Conservation (phyloP, 225 moss, liverwort and hornwort species). For the Rhytidiadelphus loreus region DNA sequence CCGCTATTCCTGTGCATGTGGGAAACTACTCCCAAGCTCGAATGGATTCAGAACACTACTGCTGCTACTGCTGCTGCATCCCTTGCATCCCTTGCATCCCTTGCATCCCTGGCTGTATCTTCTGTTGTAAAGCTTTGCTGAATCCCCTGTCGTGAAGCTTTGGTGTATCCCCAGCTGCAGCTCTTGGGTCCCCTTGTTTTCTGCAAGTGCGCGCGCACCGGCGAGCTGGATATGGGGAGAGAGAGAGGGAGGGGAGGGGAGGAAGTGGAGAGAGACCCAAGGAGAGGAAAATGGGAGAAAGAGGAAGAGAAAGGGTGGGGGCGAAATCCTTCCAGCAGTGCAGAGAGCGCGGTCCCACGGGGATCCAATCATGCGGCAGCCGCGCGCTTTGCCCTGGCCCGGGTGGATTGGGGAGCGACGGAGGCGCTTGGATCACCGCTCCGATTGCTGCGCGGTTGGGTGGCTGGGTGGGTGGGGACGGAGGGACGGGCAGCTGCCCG, state of each 20-base stretch:
- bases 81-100: background rate
- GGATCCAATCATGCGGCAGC: constrained; percentile 19
- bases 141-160: too few species aligned
- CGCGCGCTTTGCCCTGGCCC: background rate
- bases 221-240: background rate
- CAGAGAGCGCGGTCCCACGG: constrained; percentile 15
- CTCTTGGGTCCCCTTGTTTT: background rate
- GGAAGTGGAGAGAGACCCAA: background rate
- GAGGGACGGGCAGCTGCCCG: background rate
- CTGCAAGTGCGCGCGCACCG: background rate
- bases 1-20: constrained; percentile 5
- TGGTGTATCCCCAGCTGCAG: background rate
- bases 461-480: background rate
- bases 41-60: background rate
- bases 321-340: constrained; percentile 35
- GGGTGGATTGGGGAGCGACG: background rate
- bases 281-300: background rate
- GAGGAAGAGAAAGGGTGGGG: background rate
- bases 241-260: background rate
- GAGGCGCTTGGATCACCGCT: background rate
- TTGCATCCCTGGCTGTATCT: background rate
- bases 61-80: background rate
- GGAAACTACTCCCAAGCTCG: background rate
- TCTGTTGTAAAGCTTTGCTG: background rate
- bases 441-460: background rate